These are phyloP conservation scores for Eucalyptus erythrocorys DNA, from an alignment of 345 rosid genomes.

Conservation along the genomic window DNA sequence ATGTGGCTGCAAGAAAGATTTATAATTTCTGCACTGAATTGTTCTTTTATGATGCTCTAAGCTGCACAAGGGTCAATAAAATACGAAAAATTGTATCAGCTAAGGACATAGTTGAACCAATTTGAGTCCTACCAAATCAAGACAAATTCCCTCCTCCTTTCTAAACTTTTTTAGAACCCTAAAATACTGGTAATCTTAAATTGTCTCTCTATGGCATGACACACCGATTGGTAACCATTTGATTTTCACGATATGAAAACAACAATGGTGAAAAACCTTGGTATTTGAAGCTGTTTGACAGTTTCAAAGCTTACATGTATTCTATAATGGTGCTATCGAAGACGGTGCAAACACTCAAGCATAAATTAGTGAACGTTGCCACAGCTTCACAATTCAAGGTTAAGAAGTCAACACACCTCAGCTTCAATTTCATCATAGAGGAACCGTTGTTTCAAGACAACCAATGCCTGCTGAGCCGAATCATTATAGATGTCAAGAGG, in stretches of 20 bases:
- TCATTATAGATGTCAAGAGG: slow-evolving; percentile 98
- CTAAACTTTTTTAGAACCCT: neutral
- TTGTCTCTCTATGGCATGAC: neutral
- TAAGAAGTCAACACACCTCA: slow-evolving; percentile 41
- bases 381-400: neutral
- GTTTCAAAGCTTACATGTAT: neutral
- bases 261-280: neutral
- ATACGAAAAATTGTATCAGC: neutral
- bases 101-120: neutral
- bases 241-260: neutral
- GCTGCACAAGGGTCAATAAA: neutral
- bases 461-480: slow-evolving; percentile 97
- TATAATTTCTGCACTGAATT: neutral
- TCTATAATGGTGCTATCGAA: neutral
- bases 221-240: neutral
- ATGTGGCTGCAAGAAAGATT: neutral
- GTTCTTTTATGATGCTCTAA: neutral
- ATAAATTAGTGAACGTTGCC: neutral
- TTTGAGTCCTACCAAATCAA: neutral
- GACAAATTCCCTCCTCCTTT: neutral
- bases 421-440: slow-evolving; percentile 99
- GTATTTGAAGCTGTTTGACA: neutral
- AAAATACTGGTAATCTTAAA: neutral
- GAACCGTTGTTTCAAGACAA: slow-evolving; percentile 75
- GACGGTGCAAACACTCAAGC: neutral